Base-by-base conservation (phyloP, 352 stramenopile genomes). In the Phytophthora tentaculata region DNA sequence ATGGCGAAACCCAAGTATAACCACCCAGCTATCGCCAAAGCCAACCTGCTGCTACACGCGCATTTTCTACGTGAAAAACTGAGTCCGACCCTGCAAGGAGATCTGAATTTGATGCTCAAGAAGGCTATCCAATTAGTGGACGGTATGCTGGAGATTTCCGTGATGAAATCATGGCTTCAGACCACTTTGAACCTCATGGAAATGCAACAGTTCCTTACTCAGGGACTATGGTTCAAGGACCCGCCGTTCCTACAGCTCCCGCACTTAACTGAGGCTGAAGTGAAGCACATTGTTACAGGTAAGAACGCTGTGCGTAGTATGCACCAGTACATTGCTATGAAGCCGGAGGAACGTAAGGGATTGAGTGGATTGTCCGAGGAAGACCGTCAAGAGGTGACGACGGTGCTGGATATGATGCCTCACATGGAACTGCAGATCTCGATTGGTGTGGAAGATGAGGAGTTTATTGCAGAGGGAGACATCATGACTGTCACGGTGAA, bases 71-170 rank as follows among this genome's bases (percentile, higher is more conserved):
- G 96, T 20, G 79, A 98, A 64, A 94, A 88, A 67, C 71, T 96
- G 17, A 89, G 76, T 58, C 64, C 79, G 0, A 69, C 70, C 29
- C 76, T 97, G 29, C 70, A 84, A 50, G 72, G 86, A 48, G 96
- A 99, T 84, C 81, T 99, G 50, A 80, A 98, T 64, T 64, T 77
- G 44, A 99, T 99, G 91, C 82, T 99, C n/a, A 90, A 92, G 71
- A 90, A 97, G 67, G 89, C 92, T 8, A 98, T 93, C 23, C 88
- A 97, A 65, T 81, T 99, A 0, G 94, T 99, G 23, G 97, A 99
- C 74, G 97, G 94, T n/a, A 99, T 99, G 97, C 91, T 99, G 62
- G 97, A 98, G 71, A 98, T 99, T 28, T 98, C 94, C 56, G 94
- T 98, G 61, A 91, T 97, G 76, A 97, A 98, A 77, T 90, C 96